Percentiles rank a stretch among this genome's conserved stretches.
Conservation (phyloP, 306 rosid genomes). For the Dicorynia guianensis region DNA sequence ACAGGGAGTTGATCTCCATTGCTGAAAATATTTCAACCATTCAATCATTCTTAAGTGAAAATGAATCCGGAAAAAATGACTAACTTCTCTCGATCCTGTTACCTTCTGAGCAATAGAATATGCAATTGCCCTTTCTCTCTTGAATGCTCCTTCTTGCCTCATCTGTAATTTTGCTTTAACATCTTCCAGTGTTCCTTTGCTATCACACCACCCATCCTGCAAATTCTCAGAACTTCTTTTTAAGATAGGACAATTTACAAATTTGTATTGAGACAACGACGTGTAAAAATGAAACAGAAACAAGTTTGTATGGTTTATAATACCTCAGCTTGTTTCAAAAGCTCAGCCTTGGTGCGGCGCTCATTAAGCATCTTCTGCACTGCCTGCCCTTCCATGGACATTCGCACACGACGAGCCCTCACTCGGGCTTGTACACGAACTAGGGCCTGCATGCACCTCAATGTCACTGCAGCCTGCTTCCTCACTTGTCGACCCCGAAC, state of each 20-base stretch:
- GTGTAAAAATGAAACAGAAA: neutral
- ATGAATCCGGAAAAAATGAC: neutral
- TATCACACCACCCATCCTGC: slow-evolving; percentile 98
- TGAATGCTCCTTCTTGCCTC: slow-evolving; percentile 96
- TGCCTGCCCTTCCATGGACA: slow-evolving; percentile 93
- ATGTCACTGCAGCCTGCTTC: slow-evolving; percentile 96
- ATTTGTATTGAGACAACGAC: neutral
- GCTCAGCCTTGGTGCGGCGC: slow-evolving; percentile 70
- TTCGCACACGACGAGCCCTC: slow-evolving; percentile 91
- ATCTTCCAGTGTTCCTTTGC: slow-evolving; percentile 82
- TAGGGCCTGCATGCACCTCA: slow-evolving; percentile 97
- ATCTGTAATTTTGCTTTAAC: slow-evolving; percentile 78
- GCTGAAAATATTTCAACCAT: slow-evolving; percentile 53
- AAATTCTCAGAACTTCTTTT: neutral
- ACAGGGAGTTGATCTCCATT: slow-evolving; percentile 70
- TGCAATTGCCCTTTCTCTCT: slow-evolving; percentile 94
- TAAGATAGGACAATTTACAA: neutral
- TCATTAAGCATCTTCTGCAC: slow-evolving; percentile 80
- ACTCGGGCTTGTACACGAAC: slow-evolving; percentile 98
- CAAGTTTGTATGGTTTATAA: neutral
- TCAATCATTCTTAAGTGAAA: neutral
- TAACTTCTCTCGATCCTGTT: neutral
- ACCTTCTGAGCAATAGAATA: slow-evolving; percentile 96
- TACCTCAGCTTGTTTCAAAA: slow-evolving; percentile 93
- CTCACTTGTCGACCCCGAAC: slow-evolving; percentile 94